Percentiles rank a stretch among this genome's conserved stretches.
These are phyloP conservation scores for Delitschia confertaspora DNA, from an alignment of 495 filamentous ascomycete genomes.

Conservation along the genomic window DNA sequence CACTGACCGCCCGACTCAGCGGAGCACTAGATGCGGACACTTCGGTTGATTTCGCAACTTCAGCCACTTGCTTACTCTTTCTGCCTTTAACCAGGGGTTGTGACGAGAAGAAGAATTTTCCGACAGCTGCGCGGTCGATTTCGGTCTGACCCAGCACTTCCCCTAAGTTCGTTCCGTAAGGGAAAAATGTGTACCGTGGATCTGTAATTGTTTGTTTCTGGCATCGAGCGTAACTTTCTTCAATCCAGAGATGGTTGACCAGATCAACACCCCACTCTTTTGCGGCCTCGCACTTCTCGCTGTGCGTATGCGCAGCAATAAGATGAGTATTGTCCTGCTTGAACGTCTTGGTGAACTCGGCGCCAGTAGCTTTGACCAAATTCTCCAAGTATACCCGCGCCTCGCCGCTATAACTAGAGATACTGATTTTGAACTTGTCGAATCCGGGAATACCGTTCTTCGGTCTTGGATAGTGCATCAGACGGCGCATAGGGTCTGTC, in stretches of 20 bases:
- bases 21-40: slow-evolving; percentile 5
- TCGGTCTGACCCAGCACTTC: slow-evolving; percentile 85
- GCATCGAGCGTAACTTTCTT: slow-evolving; percentile 92
- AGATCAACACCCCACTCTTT: slow-evolving; percentile 85
- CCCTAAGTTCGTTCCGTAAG: slow-evolving; percentile 76
- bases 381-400: slow-evolving; percentile 90
- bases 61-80: slow-evolving; percentile 7
- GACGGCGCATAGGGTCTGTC: slow-evolving; percentile 67
- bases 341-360: slow-evolving; percentile 83
- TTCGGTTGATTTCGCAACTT: neutral
- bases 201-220: slow-evolving; percentile 57
- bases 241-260: slow-evolving; percentile 93
- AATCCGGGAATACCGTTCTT: slow-evolving; percentile 70
- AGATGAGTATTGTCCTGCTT: slow-evolving; percentile 91
- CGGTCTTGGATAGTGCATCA: slow-evolving; percentile 85
- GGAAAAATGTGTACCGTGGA: slow-evolving; percentile 71
- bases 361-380: slow-evolving; percentile 72
- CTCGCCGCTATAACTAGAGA: slow-evolving; percentile 95
- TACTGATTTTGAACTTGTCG: slow-evolving; percentile 61
- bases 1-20: slow-evolving; percentile 1
- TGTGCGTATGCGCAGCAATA: slow-evolving; percentile 75
- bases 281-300: slow-evolving; percentile 87
- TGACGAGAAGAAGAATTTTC: slow-evolving; percentile 42
- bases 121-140: slow-evolving; percentile 49
- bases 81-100: slow-evolving; percentile 17